Evolutionary conservation across 1,284 basidiomycete genomes (phyloP).

Genomic region (Sphaerobolus stellatus): DNA sequence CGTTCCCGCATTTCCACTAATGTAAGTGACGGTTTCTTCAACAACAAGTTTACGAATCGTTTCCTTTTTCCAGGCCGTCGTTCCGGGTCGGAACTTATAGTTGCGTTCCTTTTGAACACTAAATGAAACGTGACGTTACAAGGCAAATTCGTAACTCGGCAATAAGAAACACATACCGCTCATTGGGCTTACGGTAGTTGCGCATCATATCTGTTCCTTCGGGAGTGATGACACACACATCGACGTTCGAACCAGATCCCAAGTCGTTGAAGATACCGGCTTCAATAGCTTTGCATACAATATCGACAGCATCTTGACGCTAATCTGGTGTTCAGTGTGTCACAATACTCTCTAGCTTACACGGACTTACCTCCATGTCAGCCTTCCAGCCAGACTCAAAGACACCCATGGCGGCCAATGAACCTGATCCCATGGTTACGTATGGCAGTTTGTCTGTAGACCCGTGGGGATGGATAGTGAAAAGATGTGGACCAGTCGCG

Average conservation of each 20-base stretch:
- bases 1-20: slow-evolving; percentile 21
- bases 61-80: slow-evolving; percentile 87
- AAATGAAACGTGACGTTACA: slow-evolving; percentile 6
- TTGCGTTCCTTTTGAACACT: slow-evolving; percentile 73
- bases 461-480: slow-evolving; percentile 96
- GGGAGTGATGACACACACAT: slow-evolving; percentile 92
- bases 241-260: slow-evolving; percentile 96
- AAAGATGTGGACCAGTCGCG: slow-evolving; percentile 88
- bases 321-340: too few relatives aligned
- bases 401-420: slow-evolving; percentile 96
- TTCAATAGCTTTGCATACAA: slow-evolving; percentile 87
- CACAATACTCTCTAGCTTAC: background rate
- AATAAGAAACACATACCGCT: slow-evolving; percentile 46
- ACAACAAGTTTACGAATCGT: slow-evolving; percentile 70
- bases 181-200: slow-evolving; percentile 91
- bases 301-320: slow-evolving; percentile 78
- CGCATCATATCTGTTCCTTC: slow-evolving; percentile 84
- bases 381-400: slow-evolving; percentile 90
- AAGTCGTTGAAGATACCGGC: slow-evolving; percentile 99
- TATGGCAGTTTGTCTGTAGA: slow-evolving; percentile 99
- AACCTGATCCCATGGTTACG: slow-evolving; percentile 98
- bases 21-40: slow-evolving; percentile 61
- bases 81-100: slow-evolving; percentile 84
- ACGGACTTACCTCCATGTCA: slow-evolving; percentile 67
- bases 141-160: background rate